These are phyloP conservation scores for Lodderomyces margitis DNA, from an alignment of 1,139 yeast genomes.

Conservation along the genomic window DNA sequence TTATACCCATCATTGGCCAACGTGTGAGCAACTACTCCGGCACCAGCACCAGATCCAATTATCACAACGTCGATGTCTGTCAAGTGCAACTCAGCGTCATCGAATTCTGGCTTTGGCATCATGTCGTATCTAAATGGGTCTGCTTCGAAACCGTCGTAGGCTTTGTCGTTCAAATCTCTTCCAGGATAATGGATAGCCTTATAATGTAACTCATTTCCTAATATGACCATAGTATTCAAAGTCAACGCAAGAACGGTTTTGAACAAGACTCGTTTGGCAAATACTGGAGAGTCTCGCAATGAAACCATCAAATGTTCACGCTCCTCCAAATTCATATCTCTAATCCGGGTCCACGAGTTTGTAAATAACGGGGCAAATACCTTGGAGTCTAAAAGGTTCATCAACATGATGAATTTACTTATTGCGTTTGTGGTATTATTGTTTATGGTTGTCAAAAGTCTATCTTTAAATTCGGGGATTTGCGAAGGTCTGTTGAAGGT, in stretches of 20 bases:
- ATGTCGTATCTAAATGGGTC: slow-evolving; percentile 31
- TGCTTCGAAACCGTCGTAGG: slow-evolving; percentile 27
- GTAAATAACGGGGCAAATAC: slow-evolving; percentile 37
- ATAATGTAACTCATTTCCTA: slow-evolving; percentile 34
- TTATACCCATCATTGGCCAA: slow-evolving; percentile 44
- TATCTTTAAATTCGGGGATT: slow-evolving; percentile 26
- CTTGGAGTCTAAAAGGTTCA: slow-evolving; percentile 30
- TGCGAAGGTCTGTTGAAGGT: slow-evolving; percentile 31
- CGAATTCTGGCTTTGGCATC: slow-evolving; percentile 30
- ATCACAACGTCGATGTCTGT: slow-evolving; percentile 46
- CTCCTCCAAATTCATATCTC: slow-evolving; percentile 37
- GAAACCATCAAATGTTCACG: slow-evolving; percentile 27
- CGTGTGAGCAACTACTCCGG: slow-evolving; percentile 56
- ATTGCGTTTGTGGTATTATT: slow-evolving; percentile 19
- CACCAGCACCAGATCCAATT: slow-evolving; percentile 59
- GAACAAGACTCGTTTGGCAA: slow-evolving; percentile 29
- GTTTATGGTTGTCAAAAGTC: slow-evolving; percentile 19
- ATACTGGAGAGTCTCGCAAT: slow-evolving; percentile 41
- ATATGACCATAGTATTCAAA: slow-evolving; percentile 21
- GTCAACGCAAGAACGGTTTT: slow-evolving; percentile 25
- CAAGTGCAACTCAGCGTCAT: slow-evolving; percentile 33
- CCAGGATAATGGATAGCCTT: slow-evolving; percentile 36
- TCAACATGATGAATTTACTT: slow-evolving; percentile 24
- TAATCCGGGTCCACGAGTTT: slow-evolving; percentile 30
- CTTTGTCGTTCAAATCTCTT: slow-evolving; percentile 26